Percentiles rank a stretch among this genome's conserved stretches.
Conservation (phyloP, 2,329 filamentous ascomycete species). For the Diaporthe eres region DNA sequence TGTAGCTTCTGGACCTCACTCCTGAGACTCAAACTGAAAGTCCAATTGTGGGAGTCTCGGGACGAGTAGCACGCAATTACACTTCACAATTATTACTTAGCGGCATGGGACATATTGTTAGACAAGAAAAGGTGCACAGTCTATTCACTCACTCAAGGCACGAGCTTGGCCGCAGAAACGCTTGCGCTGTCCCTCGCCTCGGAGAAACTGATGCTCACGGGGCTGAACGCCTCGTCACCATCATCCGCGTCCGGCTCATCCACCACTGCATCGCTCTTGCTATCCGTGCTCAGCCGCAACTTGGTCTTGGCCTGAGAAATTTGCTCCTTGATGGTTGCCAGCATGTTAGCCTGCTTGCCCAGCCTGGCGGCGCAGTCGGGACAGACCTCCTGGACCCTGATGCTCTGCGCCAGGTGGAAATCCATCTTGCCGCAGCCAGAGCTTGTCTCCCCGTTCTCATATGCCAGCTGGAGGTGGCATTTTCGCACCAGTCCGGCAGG, state of each 20-base stretch:
- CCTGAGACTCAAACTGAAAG: neutral
- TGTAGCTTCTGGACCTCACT: neutral
- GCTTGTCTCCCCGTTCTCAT: constrained; percentile 37
- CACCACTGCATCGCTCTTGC: neutral
- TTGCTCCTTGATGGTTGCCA: constrained; percentile 41
- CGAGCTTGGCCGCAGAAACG: neutral
- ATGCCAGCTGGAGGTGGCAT: constrained; percentile 42
- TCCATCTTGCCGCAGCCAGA: constrained; percentile 43
- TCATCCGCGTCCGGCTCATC: neutral
- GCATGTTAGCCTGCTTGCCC: constrained; percentile 3
- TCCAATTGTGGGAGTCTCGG: neutral
- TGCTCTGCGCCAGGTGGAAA: constrained; percentile 42
- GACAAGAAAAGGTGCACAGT: neutral
- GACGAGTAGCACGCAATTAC: neutral
- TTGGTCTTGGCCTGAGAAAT: constrained; percentile 40
- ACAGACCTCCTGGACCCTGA: constrained; percentile 42
- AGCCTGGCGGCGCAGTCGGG: constrained; percentile 34
- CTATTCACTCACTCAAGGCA: neutral
- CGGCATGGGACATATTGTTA: neutral
- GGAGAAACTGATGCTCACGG: neutral
- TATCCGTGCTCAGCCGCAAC: constrained; percentile 30
- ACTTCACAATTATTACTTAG: neutral
- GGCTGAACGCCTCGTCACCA: constrained; percentile 11
- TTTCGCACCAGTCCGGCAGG: constrained; percentile 38
- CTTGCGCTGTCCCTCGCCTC: neutral